Evolutionary conservation across 1,284 basidiomycete genomes (phyloP).

Genomic region (Rhizopogon parksii): DNA sequence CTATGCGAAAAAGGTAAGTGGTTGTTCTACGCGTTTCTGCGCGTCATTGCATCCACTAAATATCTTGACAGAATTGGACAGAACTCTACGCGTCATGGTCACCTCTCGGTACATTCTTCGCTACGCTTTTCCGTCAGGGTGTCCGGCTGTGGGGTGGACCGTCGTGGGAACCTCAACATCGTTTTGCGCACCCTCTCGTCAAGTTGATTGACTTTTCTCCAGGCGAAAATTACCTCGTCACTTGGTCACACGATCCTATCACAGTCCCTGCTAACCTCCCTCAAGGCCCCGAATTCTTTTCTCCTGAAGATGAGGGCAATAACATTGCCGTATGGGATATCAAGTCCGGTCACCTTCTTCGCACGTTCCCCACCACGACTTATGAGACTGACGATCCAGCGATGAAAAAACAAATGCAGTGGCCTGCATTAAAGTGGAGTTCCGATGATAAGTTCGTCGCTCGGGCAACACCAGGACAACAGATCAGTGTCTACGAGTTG

Average conservation of each 20-base stretch:
- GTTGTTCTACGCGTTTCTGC: constrained; percentile 5
- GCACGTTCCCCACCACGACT: constrained; percentile 79
- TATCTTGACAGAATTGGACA: constrained; percentile 73
- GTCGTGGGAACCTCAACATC: constrained; percentile 80
- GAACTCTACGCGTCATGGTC: constrained; percentile 99
- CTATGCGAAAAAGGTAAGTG: constrained; percentile 60
- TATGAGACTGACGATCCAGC: constrained; percentile 51
- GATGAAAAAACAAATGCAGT: constrained; percentile 77
- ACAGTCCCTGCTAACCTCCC: constrained; percentile 77
- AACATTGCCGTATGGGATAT: constrained; percentile 98
- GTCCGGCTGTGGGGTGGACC: constrained; percentile 94
- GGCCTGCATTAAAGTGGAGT: constrained; percentile 98
- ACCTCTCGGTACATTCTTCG: constrained; percentile 88
- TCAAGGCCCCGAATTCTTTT: constrained; percentile 83
- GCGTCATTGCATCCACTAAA: constrained; percentile 7
- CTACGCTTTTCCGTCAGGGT: constrained; percentile 93
- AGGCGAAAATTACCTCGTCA: constrained; percentile 94
- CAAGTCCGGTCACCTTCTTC: constrained; percentile 86
- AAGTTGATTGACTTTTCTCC: constrained; percentile 98
- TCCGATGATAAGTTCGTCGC: constrained; percentile 92
- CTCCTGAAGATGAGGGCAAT: constrained; percentile 94
- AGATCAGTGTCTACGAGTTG: constrained; percentile 95
- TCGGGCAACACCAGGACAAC: constrained; percentile 81
- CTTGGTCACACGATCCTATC: constrained; percentile 97
- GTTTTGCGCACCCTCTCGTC: constrained; percentile 93